phyloP scores from a whole-genome alignment of 2,329 filamentous ascomycete genomes.

The Hypoxylon sp. region DNA sequence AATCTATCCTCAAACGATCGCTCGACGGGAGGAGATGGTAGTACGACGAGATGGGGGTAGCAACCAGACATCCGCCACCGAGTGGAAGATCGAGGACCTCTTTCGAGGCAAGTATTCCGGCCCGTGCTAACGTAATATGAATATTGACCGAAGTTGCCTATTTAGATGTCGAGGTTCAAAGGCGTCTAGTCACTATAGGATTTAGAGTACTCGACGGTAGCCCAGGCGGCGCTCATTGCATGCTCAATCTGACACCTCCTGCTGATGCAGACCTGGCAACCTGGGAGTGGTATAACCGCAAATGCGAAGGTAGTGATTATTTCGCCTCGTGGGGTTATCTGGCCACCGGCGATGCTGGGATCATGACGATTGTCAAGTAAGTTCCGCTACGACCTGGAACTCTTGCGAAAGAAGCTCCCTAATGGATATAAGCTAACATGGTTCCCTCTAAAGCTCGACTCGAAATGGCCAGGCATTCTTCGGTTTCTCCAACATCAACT shows the following conservation, averaged over 20 bases:
- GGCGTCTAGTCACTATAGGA: conserved; percentile 23
- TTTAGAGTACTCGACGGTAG: conserved; percentile 34
- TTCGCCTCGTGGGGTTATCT: conserved; percentile 48
- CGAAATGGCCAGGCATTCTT: conserved; percentile 41
- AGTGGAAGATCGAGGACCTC: conserved; percentile 32
- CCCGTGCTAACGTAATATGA: not conserved
- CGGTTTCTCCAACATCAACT: conserved; percentile 42
- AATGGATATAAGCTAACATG: conserved; percentile 13
- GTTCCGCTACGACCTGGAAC: not conserved
- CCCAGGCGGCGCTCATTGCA: conserved; percentile 19
- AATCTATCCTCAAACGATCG: not conserved
- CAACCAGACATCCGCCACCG: not conserved
- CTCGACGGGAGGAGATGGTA: not conserved
- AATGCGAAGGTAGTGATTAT: conserved; percentile 38
- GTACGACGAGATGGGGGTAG: not conserved
- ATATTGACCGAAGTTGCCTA: not conserved
- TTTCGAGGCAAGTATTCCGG: conserved; percentile 19
- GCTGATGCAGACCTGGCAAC: conserved; percentile 25
- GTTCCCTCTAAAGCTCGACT: conserved; percentile 27
- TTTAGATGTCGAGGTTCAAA: conserved; percentile 34
- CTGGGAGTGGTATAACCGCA: conserved; percentile 44
- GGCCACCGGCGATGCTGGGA: conserved; percentile 34
- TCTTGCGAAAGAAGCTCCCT: no score
- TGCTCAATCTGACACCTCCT: conserved; percentile 34
- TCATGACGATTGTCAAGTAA: conserved; percentile 49